Conservation (phyloP, 345 rosid species). For the Brassica incana region DNA sequence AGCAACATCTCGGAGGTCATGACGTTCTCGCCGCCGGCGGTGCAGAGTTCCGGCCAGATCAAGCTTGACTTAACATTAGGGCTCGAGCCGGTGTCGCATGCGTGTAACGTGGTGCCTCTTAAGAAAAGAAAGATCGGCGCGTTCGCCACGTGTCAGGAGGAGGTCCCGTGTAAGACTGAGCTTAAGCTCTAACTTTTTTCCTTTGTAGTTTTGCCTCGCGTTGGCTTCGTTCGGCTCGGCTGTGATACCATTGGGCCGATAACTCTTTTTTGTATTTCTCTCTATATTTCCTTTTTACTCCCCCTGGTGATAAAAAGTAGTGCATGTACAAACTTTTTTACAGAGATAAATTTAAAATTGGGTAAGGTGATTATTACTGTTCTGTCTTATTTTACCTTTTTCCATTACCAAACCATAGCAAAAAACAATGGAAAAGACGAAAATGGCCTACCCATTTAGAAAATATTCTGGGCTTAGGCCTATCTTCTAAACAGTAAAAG, state of each 20-base stretch:
- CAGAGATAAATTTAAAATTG: not conserved
- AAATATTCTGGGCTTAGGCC: not conserved
- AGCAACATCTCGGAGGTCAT: constrained; percentile 58
- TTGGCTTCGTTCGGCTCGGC: not conserved
- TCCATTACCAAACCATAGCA: not conserved
- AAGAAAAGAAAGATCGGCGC: constrained; percentile 61
- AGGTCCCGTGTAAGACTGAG: constrained; percentile 55
- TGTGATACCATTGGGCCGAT: not conserved
- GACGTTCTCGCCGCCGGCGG: constrained; percentile 45
- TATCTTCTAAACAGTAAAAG: not conserved
- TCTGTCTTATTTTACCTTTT: not conserved
- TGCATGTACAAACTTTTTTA: not conserved
- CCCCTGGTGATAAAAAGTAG: not conserved
- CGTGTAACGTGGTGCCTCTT: constrained; percentile 59
- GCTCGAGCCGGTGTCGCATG: constrained; percentile 54
- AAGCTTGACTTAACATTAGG: constrained; percentile 68
- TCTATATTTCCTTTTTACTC: not conserved
- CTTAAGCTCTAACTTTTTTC: constrained; percentile 37
- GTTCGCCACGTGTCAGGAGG: constrained; percentile 37
- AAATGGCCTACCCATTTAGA: not conserved
- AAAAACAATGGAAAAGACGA: not conserved
- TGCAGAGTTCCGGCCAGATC: constrained; percentile 42
- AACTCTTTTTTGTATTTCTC: not conserved
- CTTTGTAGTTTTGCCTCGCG: not conserved
- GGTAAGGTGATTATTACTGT: not conserved